These are phyloP conservation scores for Psidium friedrichsthalianum DNA, from an alignment of 345 rosid species.

Conservation along the genomic window DNA sequence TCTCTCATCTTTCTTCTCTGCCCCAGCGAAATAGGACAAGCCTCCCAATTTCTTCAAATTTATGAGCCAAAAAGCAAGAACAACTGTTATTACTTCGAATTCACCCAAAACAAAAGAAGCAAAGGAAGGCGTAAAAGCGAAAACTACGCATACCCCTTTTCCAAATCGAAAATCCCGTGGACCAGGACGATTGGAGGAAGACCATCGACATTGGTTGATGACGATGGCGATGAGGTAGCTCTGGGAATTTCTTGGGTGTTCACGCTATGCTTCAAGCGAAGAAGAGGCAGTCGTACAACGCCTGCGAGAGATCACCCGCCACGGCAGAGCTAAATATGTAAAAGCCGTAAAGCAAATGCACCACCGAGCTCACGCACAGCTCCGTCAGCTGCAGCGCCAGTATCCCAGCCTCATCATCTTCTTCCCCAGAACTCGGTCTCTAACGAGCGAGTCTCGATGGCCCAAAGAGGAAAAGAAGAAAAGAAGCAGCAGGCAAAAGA, in stretches of 20 bases:
- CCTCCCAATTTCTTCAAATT: conserved; percentile 64
- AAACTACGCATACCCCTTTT: conserved; percentile 56
- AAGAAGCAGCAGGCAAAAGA: neutral
- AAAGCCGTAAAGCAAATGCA: conserved; percentile 68
- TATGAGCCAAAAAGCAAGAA: neutral
- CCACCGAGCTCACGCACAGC: conserved; percentile 63
- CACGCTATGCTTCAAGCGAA: conserved; percentile 6
- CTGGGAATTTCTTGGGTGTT: neutral
- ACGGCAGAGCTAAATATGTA: conserved; percentile 87
- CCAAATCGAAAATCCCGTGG: conserved; percentile 98
- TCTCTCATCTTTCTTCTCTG: conserved; percentile 94
- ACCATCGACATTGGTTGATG: conserved; percentile 11
- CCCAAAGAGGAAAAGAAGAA: neutral
- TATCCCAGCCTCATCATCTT: conserved; percentile 52
- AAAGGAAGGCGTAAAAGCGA: neutral
- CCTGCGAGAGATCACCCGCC: conserved; percentile 75
- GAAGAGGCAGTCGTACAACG: conserved; percentile 24
- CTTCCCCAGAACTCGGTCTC: neutral
- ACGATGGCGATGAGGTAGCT: neutral
- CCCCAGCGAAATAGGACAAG: conserved; percentile 90
- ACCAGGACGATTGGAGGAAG: conserved; percentile 86
- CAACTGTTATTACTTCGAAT: neutral
- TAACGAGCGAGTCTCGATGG: neutral
- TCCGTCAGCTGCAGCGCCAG: conserved; percentile 63
- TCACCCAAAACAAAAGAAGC: neutral